Percentiles rank a stretch among this genome's conserved stretches.
phyloP scores from a whole-genome alignment of 1,284 basidiomycete species.

The Tetrapyrgos nigripes region DNA sequence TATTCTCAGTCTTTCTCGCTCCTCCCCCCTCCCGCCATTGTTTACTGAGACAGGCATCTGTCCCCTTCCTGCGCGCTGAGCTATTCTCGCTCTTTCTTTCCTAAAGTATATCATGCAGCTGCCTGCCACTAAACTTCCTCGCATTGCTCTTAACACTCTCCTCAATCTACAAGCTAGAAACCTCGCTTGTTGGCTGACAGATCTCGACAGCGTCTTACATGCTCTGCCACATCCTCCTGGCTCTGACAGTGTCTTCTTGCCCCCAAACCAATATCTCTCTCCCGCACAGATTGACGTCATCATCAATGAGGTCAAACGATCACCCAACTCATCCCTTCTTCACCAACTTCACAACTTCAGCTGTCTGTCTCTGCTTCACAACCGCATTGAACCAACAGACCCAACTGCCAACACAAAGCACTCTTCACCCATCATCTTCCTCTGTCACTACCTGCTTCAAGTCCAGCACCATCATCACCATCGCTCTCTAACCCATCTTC shows the following conservation, averaged over 20 bases:
- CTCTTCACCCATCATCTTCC: not conserved
- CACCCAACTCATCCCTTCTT: not conserved
- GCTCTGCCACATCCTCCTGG: conserved; percentile 1
- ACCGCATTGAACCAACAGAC: not conserved
- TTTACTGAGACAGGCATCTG: conserved; percentile 32
- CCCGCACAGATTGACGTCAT: not conserved
- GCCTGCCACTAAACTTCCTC: not conserved
- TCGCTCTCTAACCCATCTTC: not conserved
- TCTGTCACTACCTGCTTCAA: not conserved
- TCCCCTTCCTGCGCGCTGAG: conserved; percentile 20
- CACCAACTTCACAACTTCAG: not conserved
- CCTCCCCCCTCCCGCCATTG: conserved; percentile 18
- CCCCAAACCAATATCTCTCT: not conserved
- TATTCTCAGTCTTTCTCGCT: conserved; percentile 22
- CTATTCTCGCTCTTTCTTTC: conserved; percentile 11
- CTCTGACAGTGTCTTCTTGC: not conserved
- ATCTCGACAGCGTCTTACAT: conserved; percentile 1
- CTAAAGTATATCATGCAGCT: not conserved
- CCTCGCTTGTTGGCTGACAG: not conserved
- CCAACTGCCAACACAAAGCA: not conserved
- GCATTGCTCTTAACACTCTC: not conserved
- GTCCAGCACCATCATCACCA: not conserved
- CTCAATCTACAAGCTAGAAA: not conserved
- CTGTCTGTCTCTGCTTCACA: not conserved
- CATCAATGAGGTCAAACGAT: not conserved